Percentiles rank a stretch among this genome's conserved stretches.
Evolutionary conservation across 2,329 filamentous ascomycete genomes (phyloP).

Genomic region (Pseudocercospora pini-densiflorae): DNA sequence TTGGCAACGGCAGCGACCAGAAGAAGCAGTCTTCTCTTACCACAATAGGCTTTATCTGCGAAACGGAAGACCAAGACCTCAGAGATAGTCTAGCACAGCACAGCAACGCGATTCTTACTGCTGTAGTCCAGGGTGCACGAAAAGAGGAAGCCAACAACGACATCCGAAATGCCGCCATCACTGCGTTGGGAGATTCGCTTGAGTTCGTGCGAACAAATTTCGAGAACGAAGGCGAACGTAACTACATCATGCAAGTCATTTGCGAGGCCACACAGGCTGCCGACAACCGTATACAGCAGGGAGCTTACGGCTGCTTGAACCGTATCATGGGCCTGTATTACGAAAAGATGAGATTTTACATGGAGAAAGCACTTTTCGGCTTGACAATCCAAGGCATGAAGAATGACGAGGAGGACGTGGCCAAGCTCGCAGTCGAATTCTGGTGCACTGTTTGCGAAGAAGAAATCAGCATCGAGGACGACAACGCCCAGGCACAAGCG

Average conservation of each 20-base stretch:
- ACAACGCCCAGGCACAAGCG: constrained; percentile 74
- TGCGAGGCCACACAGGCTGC: constrained; percentile 97
- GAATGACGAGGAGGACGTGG: constrained; percentile 94
- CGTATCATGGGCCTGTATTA: constrained; percentile 99
- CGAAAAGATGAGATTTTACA: constrained; percentile 99
- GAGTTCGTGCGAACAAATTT: constrained; percentile 99
- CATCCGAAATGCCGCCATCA: constrained; percentile 90
- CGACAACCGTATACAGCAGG: constrained; percentile 90
- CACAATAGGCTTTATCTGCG: constrained; percentile 98
- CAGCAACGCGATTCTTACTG: constrained; percentile 97
- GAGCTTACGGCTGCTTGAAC: constrained; percentile 95
- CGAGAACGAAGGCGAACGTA: constrained; percentile 97
- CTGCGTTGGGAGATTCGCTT: constrained; percentile 91
- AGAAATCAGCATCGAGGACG: constrained; percentile 96
- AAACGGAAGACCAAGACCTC: constrained; percentile 87
- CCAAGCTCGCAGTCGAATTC: constrained; percentile 97
- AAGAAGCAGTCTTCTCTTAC: constrained; percentile 94
- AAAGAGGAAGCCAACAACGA: constrained; percentile 94
- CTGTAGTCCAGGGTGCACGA: constrained; percentile 94
- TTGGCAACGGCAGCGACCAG: constrained; percentile 82
- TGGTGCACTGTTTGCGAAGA: constrained; percentile 99
- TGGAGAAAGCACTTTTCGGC: constrained; percentile 99
- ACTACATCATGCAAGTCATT: constrained; percentile 99
- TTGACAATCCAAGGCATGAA: constrained; percentile 99
- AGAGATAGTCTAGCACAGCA: constrained; percentile 79